A percentile compares a stretch with the other conserved stretches of the same genome.
Conservation (phyloP, 805 yeast species). For the Candida arabinofermentans region DNA sequence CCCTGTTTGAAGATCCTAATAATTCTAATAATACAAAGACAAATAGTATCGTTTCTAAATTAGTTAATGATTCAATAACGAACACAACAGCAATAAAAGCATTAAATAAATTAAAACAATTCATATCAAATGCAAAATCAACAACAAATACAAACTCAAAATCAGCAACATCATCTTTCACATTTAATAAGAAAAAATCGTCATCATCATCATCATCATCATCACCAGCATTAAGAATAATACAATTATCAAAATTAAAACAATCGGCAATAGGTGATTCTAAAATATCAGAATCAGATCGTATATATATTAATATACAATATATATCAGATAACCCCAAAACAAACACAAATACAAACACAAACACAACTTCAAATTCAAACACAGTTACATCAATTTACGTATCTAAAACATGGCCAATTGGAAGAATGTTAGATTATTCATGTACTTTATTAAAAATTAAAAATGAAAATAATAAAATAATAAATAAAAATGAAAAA, state of each 20-base stretch:
- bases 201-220: slow-evolving; percentile 2
- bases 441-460: slow-evolving; percentile 45
- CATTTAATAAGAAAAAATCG: not conserved
- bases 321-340: slow-evolving; percentile 39
- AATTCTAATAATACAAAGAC: slow-evolving; percentile 24
- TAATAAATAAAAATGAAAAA: slow-evolving; percentile 36
- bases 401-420: slow-evolving; percentile 54
- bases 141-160: slow-evolving; percentile 4
- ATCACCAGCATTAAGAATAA: slow-evolving; percentile 24
- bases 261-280: slow-evolving; percentile 50
- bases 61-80: slow-evolving; percentile 3
- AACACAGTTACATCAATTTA: too few species aligned
- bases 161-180: slow-evolving; percentile 4
- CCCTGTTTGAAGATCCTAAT: slow-evolving; percentile 13
- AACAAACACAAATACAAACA: too few species aligned
- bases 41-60: slow-evolving; percentile 10
- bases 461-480: slow-evolving; percentile 45
- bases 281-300: slow-evolving; percentile 38
- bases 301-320: slow-evolving; percentile 47
- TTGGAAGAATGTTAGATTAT: slow-evolving; percentile 55
- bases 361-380: too few species aligned
- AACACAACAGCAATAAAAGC: slow-evolving; percentile 17
- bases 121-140: slow-evolving; percentile 12
- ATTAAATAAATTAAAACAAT: slow-evolving; percentile 18
- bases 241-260: slow-evolving; percentile 38